Conservation (phyloP, 768 basidiomycete species). For the Lanmaoa pseudosensibilis region DNA sequence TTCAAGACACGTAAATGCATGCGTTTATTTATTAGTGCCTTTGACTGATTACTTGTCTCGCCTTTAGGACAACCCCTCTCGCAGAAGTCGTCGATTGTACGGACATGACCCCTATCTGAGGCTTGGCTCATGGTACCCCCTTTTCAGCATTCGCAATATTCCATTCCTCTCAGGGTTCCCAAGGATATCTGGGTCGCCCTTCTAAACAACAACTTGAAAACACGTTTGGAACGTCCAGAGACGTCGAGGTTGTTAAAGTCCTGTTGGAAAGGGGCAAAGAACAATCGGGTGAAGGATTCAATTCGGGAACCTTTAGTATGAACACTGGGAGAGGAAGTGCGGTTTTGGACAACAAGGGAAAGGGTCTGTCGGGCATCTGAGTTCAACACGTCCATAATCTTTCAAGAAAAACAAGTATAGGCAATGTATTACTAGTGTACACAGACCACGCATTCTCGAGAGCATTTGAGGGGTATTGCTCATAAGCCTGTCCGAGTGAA, state of each 20-base stretch:
- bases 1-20: constrained; percentile 62
- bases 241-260: constrained; percentile 57
- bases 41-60: constrained; percentile 14
- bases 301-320: constrained; percentile 12
- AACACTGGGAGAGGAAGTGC: constrained; percentile 37
- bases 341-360: constrained; percentile 41
- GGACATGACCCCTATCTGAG: constrained; percentile 24
- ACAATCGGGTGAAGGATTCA: constrained; percentile 51
- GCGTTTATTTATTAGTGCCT: background rate
- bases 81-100: constrained; percentile 80
- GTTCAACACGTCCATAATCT: background rate
- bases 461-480: background rate
- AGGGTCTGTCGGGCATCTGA: constrained; percentile 39
- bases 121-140: background rate
- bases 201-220: constrained; percentile 86
- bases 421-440: constrained; percentile 22
- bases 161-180: constrained; percentile 68
- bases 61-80: constrained; percentile 61
- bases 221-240: constrained; percentile 63
- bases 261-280: constrained; percentile 66
- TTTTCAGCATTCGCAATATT: constrained; percentile 68
- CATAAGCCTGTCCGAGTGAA: background rate
- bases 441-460: background rate
- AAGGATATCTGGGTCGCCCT: constrained; percentile 70
- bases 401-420: background rate